Evolutionary conservation across 177 flowering plant genomes (phyloP).

Genomic region (Vitis hybrid): DNA sequence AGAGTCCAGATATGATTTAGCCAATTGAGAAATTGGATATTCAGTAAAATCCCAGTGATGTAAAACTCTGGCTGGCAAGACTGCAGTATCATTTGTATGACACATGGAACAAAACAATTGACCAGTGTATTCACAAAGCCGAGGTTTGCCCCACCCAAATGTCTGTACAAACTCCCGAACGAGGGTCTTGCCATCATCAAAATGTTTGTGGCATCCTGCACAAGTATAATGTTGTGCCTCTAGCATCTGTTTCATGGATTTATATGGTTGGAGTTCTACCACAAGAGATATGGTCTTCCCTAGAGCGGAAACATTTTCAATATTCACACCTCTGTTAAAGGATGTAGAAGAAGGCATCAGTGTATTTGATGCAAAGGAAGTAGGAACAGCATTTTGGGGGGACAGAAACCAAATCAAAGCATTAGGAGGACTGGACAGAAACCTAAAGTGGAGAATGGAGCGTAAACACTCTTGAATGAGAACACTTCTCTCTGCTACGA

Average conservation of each 20-base stretch:
- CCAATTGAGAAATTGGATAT: slow-evolving; percentile 91
- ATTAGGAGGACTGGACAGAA: slow-evolving; percentile 40
- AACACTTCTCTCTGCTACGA: slow-evolving; percentile 72
- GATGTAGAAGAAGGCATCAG: slow-evolving; percentile 18
- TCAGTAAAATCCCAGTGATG: slow-evolving; percentile 87
- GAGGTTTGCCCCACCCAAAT: slow-evolving; percentile 93
- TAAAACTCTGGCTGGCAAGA: slow-evolving; percentile 88
- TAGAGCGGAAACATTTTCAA: slow-evolving; percentile 32
- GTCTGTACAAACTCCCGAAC: slow-evolving; percentile 66
- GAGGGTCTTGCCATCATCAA: slow-evolving; percentile 60
- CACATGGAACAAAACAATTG: slow-evolving; percentile 89
- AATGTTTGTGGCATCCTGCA: slow-evolving; percentile 85
- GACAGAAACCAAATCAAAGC: slow-evolving; percentile 70
- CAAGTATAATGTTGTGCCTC: slow-evolving; percentile 81
- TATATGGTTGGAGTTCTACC: slow-evolving; percentile 58
- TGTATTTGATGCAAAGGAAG: slow-evolving; percentile 36
- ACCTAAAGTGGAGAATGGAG: slow-evolving; percentile 54
- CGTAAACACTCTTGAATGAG: slow-evolving; percentile 86
- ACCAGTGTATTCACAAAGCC: slow-evolving; percentile 90
- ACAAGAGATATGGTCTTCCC: slow-evolving; percentile 85
- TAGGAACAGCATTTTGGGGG: slow-evolving; percentile 43
- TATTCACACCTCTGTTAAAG: slow-evolving; percentile 14
- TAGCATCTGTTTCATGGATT: slow-evolving; percentile 67
- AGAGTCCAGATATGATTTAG: slow-evolving; percentile 86
- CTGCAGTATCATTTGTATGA: slow-evolving; percentile 87